phyloP scores from a whole-genome alignment of 1,139 yeast species.

The Scheffersomyces segobiensis region DNA sequence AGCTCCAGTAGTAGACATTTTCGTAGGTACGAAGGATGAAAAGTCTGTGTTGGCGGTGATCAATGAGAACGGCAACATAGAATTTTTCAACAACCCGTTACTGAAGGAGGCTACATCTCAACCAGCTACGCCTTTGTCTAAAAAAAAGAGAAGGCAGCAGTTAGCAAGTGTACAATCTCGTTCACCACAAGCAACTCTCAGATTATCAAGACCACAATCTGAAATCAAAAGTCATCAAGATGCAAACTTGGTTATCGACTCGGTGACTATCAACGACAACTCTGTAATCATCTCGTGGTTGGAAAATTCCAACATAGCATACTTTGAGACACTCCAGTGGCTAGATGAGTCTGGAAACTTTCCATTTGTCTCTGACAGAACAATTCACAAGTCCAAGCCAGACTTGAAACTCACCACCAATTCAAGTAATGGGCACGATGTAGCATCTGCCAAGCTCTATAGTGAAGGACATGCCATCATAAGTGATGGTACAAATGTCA shows the following conservation, averaged over 20 bases:
- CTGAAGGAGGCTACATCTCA: conserved; percentile 16
- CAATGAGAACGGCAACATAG: conserved; percentile 70
- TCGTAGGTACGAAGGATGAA: conserved; percentile 36
- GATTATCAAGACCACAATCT: conserved; percentile 43
- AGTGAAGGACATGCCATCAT: conserved; percentile 69
- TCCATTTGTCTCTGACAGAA: conserved; percentile 23
- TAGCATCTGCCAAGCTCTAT: conserved; percentile 69
- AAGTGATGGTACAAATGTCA: conserved; percentile 64
- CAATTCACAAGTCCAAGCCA: conserved; percentile 42
- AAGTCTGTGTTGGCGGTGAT: conserved; percentile 52
- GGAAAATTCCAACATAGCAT: conserved; percentile 66
- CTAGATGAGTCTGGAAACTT: conserved; percentile 32
- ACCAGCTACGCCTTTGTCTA: conserved; percentile 21
- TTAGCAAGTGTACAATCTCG: conserved; percentile 43
- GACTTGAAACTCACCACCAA: conserved; percentile 35
- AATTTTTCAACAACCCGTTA: conserved; percentile 61
- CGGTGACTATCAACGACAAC: conserved; percentile 39
- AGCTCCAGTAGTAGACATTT: conserved; percentile 51
- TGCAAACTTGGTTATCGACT: conserved; percentile 40
- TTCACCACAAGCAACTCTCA: conserved; percentile 44
- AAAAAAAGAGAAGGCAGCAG: conserved; percentile 39
- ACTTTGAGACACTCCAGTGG: conserved; percentile 64
- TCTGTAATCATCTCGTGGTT: conserved; percentile 62
- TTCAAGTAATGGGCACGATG: conserved; percentile 59
- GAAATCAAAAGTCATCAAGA: conserved; percentile 36